Percentiles rank a stretch among this genome's conserved stretches.
phyloP scores from a whole-genome alignment of 2,329 filamentous ascomycete genomes.

The Cercospora citrullina region DNA sequence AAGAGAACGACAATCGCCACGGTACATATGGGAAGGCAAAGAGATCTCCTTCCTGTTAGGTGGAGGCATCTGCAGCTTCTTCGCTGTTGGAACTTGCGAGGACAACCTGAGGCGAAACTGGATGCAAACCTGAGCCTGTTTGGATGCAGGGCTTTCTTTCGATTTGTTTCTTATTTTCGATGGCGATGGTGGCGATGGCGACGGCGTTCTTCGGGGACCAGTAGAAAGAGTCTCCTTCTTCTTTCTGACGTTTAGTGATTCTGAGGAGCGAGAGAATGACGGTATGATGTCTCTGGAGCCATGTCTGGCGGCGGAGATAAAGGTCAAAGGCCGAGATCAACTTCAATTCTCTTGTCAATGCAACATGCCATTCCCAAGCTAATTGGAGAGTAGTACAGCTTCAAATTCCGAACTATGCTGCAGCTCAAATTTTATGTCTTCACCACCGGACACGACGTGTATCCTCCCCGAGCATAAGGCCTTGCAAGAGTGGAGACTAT shows the following conservation, averaged over 20 bases:
- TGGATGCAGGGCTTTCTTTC: neutral
- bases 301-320: neutral
- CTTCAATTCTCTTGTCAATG: too few relatives aligned
- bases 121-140: neutral
- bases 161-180: neutral
- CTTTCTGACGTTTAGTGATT: neutral
- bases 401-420: neutral
- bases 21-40: neutral
- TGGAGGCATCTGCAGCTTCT: neutral
- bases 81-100: neutral
- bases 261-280: neutral
- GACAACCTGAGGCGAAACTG: neutral
- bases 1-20: neutral
- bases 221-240: neutral
- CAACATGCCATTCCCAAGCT: too few relatives aligned
- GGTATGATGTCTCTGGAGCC: neutral
- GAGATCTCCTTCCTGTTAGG: neutral
- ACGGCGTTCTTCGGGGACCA: neutral
- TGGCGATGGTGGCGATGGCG: too few relatives aligned
- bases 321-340: neutral
- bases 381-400: neutral
- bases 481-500: neutral
- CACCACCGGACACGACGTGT: neutral
- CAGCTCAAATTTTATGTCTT: neutral
- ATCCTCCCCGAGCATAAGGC: neutral